Evolutionary conservation across 1,139 yeast genomes (phyloP).

Genomic region (Torulaspora globosa): DNA sequence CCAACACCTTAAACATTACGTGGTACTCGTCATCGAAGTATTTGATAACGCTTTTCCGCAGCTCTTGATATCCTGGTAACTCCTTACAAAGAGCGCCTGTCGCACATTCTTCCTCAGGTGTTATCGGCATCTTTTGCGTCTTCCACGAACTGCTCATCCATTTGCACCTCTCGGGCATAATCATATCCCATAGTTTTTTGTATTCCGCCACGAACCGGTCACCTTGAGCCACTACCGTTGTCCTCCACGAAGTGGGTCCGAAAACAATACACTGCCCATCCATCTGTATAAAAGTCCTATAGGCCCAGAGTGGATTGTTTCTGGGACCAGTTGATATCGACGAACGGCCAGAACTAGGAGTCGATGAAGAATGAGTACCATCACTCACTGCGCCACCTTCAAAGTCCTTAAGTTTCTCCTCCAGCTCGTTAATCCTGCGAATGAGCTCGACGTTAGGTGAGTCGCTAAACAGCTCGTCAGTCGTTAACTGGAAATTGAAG

Average conservation of each 20-base stretch:
- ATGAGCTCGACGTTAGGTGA: slow-evolving; percentile 29
- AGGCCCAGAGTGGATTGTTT: slow-evolving; percentile 22
- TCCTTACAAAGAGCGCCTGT: slow-evolving; percentile 18
- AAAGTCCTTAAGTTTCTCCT: slow-evolving; percentile 10
- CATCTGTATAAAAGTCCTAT: slow-evolving; percentile 17
- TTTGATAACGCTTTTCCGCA: slow-evolving; percentile 12
- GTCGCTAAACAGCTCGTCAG: slow-evolving; percentile 24
- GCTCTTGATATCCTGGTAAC: slow-evolving; percentile 27
- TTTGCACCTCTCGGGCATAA: slow-evolving; percentile 23
- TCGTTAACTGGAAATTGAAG: slow-evolving; percentile 21
- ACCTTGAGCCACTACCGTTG: slow-evolving; percentile 19
- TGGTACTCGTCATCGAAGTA: slow-evolving; percentile 25
- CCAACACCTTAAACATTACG: slow-evolving; percentile 24
- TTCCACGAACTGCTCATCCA: slow-evolving; percentile 19
- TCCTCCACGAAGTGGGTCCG: slow-evolving; percentile 32
- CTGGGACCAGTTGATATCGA: neutral
- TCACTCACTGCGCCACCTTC: neutral
- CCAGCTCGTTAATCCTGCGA: slow-evolving; percentile 22
- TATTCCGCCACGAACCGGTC: slow-evolving; percentile 25
- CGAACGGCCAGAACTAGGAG: neutral
- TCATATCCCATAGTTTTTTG: slow-evolving; percentile 25
- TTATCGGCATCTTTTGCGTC: slow-evolving; percentile 4
- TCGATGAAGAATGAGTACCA: neutral
- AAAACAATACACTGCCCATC: slow-evolving; percentile 17
- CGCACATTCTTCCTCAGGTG: neutral